Evolutionary conservation across 73 alveolate genomes (phyloP).

Genomic region (Paraurostyla sp.): DNA sequence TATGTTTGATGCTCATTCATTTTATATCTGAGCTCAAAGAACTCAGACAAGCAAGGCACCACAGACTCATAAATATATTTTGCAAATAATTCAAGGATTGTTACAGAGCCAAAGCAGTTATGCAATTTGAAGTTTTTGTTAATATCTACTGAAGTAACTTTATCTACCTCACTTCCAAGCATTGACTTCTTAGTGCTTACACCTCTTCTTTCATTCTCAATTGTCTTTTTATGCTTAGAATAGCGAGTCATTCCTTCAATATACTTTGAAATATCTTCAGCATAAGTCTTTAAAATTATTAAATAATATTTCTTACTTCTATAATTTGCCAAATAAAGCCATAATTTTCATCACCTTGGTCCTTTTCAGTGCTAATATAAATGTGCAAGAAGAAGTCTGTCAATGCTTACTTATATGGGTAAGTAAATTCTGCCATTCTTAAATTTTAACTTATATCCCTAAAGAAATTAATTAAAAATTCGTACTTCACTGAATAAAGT

Average conservation of each 20-base stretch:
- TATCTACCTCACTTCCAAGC: neutral
- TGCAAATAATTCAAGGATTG: neutral
- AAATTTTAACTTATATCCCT: constrained; percentile 43
- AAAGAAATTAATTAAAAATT: neutral
- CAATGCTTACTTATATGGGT: constrained; percentile 56
- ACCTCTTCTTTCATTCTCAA: constrained; percentile 31
- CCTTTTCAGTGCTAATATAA: constrained; percentile 68
- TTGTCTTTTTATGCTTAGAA: neutral
- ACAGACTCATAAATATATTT: constrained; percentile 37
- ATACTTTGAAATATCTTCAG: constrained; percentile 23
- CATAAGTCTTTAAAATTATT: neutral
- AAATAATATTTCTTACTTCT: neutral
- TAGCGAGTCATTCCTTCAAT: constrained; percentile 31
- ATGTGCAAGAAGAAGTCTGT: constrained; percentile 46
- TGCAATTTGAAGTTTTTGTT: constrained; percentile 33
- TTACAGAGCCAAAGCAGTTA: constrained; percentile 40
- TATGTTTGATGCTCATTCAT: neutral
- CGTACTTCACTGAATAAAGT: neutral
- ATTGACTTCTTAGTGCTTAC: constrained; percentile 9
- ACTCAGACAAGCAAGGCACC: constrained; percentile 10
- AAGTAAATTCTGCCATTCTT: constrained; percentile 29
- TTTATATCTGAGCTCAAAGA: constrained; percentile 47
- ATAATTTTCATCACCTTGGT: constrained; percentile 14
- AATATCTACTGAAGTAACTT: neutral
- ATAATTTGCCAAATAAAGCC: constrained; percentile 43